These are phyloP conservation scores for Luffa aegyptiaca DNA, from an alignment of 306 rosid species.

Conservation along the genomic window DNA sequence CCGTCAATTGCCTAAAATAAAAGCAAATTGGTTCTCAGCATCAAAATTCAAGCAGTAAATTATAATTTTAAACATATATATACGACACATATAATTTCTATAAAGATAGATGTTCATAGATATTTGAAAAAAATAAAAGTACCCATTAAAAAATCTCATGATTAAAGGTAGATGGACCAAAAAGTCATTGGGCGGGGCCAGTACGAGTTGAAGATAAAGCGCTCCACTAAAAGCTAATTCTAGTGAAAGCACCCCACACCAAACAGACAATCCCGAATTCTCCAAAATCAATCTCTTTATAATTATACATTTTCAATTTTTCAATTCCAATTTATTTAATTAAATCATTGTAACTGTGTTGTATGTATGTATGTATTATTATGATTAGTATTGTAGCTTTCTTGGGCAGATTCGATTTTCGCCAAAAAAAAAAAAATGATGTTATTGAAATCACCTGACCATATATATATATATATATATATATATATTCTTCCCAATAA, in stretches of 20 bases:
- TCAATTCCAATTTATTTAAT: not conserved
- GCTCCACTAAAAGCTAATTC: not conserved
- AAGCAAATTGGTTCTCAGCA: not conserved
- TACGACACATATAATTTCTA: not conserved
- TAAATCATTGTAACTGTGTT: not conserved
- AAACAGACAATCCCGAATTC: not conserved
- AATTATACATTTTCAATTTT: not conserved
- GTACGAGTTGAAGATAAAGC: not conserved
- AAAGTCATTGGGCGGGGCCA: not conserved
- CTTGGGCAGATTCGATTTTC: not conserved
- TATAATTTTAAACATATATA: not conserved
- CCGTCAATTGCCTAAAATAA: not conserved
- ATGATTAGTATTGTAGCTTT: not conserved
- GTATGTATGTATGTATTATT: no score
- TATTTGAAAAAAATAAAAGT: not conserved
- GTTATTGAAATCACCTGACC: not conserved
- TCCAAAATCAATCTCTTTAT: not conserved
- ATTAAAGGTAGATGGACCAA: not conserved
- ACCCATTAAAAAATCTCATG: not conserved
- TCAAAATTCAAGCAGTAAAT: not conserved
- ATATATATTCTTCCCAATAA: not conserved
- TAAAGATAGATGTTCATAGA: not conserved
- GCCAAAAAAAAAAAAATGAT: not conserved
- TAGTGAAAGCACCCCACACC: not conserved
- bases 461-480: no score